Percentiles rank a stretch among this genome's conserved stretches.
These are phyloP conservation scores for Coniferiporia sulphurascens DNA, from an alignment of 1,284 basidiomycete species.

Conservation along the genomic window DNA sequence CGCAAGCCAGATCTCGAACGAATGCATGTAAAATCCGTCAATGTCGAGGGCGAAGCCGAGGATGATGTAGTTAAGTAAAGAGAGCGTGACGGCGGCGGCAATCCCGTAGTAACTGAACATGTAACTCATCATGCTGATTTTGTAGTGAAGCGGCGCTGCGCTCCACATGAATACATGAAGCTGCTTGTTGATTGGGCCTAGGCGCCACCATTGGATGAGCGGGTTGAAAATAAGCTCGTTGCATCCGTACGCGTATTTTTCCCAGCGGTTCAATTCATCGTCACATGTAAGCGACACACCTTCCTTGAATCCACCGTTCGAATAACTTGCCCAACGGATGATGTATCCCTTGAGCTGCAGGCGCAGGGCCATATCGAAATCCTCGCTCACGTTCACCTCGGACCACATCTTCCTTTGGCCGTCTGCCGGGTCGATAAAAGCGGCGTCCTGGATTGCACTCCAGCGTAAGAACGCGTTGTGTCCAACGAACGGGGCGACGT, in stretches of 20 bases:
- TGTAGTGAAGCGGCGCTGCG: constrained; percentile 74
- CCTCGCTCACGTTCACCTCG: constrained; percentile 80
- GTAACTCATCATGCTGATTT: constrained; percentile 73
- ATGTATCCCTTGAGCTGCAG: constrained; percentile 65
- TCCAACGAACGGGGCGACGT: constrained; percentile 82
- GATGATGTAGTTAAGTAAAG: constrained; percentile 66
- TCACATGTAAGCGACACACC: constrained; percentile 82
- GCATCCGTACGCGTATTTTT: constrained; percentile 80
- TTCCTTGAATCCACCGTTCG: constrained; percentile 77
- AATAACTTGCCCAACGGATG: constrained; percentile 83
- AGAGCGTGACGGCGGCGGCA: constrained; percentile 58
- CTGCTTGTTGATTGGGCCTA: constrained; percentile 75
- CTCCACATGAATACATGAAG: constrained; percentile 78
- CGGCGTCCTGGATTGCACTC: constrained; percentile 77
- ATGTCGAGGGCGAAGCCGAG: constrained; percentile 62
- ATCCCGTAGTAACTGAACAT: constrained; percentile 90
- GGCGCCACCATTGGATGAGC: constrained; percentile 61
- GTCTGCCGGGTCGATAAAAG: constrained; percentile 64
- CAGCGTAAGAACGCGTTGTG: constrained; percentile 87
- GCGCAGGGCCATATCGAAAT: constrained; percentile 72
- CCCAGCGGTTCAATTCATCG: constrained; percentile 81
- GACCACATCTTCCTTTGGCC: constrained; percentile 75
- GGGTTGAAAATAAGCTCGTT: constrained; percentile 79
- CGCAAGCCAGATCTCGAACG: constrained; percentile 74
- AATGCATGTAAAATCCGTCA: constrained; percentile 66